Evolutionary conservation across 257 asterid genomes (phyloP), one percentile per base, ranked within the genome.

Genomic region (Anisodus tanguticus): DNA sequence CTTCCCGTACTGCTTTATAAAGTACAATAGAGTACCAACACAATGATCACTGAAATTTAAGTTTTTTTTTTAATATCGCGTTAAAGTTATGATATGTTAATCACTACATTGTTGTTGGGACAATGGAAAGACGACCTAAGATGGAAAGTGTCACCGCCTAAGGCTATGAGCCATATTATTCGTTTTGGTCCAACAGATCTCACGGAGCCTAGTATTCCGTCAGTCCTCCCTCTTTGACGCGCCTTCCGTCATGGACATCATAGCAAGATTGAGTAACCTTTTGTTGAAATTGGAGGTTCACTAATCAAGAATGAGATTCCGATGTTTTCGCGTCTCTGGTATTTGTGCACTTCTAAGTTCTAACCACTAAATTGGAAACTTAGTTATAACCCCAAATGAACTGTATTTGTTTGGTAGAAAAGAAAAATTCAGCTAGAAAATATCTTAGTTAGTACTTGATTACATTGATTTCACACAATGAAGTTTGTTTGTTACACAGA

Each of bases 381-480:
- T 8, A 8, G 35, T 17, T 69, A 69, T 37, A 37, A 45, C 17
- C 5, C 39, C 9, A n/a, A 69, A 8, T 69, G 8, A 69, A 41
- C 15, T 8, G 8, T 69, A 41, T 69, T 41, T 69, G 78, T 69
- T 69, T 69, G 54, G 78, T 16, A 41, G 31, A 45, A 71, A 71
- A 8, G 79, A 45, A 45, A 45, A 37, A 71, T 45, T 71, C 58
- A 71, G n/a, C 9, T 43, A 71, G 79, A 51, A 71, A 71, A 12
- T 4, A 43, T 43, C 58, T 71, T 26, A 26, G 31, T 26, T 26
- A 26, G 31, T 26, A 26, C 31, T 26, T 71, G 17, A 71, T n/a
- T n/a, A 45, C 9, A 70, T 8, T 51, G 55, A 51, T 51, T 5
- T 51, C 55, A 51, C 2, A 51, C 55, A 51, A 6, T 43, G 58